A percentile compares a stretch with the other conserved stretches of the same genome.
Evolutionary conservation across 495 filamentous ascomycete species (phyloP).

Genomic region (Daldinia vernicosa): DNA sequence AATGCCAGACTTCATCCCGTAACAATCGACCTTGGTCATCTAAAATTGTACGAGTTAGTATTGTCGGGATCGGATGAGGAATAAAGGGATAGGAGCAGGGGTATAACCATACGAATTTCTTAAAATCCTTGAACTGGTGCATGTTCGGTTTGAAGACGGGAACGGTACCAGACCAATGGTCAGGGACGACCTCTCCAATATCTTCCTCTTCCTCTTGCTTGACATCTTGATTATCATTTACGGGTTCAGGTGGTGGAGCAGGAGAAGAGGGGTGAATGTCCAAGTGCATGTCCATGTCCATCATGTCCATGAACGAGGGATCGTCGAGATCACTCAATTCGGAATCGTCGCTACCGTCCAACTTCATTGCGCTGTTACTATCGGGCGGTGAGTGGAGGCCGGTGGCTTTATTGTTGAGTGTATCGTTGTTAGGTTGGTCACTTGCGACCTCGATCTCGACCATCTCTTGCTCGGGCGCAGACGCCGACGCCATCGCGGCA

Average conservation of each 20-base stretch:
- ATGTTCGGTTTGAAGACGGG: constrained; percentile 96
- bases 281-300: constrained; percentile 38
- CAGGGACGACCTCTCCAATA: constrained; percentile 77
- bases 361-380: constrained; percentile 60
- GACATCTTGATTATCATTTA: constrained; percentile 25
- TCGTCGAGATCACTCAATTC: constrained; percentile 67
- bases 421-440: constrained; percentile 24
- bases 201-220: constrained; percentile 54
- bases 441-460: constrained; percentile 36
- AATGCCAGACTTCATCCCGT: constrained; percentile 97
- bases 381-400: constrained; percentile 62
- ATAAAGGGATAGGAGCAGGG: constrained; percentile 4
- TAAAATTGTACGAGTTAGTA: constrained; percentile 38
- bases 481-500: constrained; percentile 42
- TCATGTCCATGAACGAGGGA: constrained; percentile 41
- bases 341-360: constrained; percentile 60
- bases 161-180: constrained; percentile 89
- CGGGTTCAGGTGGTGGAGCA: constrained; percentile 20
- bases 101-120: constrained; percentile 68
- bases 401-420: constrained; percentile 44
- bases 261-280: constrained; percentile 37
- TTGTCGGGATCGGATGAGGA: constrained; percentile 8
- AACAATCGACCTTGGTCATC: constrained; percentile 86
- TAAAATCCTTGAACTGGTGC: constrained; percentile 93
- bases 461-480: constrained; percentile 37